A percentile compares a stretch with the other conserved stretches of the same genome.
Conservation (phyloP, 2,329 filamentous ascomycete genomes). For the Metarhizium robertsii region DNA sequence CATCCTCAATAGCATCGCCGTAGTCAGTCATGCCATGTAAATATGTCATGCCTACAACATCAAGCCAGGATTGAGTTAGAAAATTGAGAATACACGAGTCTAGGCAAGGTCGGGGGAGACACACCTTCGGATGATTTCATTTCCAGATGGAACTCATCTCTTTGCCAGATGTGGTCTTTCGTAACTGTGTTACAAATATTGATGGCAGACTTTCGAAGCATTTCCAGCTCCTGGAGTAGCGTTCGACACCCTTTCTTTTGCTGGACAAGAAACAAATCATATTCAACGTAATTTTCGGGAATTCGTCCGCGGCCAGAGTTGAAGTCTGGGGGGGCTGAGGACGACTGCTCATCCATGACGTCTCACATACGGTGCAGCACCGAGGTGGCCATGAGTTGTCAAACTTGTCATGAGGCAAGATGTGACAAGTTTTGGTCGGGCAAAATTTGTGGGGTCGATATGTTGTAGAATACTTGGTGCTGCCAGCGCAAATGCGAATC, state of each 20-base stretch:
- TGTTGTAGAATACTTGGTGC: too few relatives aligned
- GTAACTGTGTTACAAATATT: slow-evolving; percentile 55
- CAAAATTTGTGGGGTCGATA: too few relatives aligned
- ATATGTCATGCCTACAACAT: slow-evolving; percentile 32
- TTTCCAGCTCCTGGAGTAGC: slow-evolving; percentile 57
- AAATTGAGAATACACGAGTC: not conserved
- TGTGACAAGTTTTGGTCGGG: too few relatives aligned
- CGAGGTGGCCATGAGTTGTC: too few relatives aligned
- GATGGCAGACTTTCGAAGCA: slow-evolving; percentile 59
- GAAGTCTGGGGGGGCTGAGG: not conserved
- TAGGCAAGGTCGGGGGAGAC: slow-evolving; percentile 8
- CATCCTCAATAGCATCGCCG: slow-evolving; percentile 90
- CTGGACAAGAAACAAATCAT: slow-evolving; percentile 66
- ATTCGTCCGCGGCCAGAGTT: slow-evolving; percentile 26
- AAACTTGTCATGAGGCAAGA: too few relatives aligned
- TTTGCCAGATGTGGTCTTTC: slow-evolving; percentile 93
- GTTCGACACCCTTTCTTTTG: slow-evolving; percentile 41
- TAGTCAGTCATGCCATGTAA: slow-evolving; percentile 76
- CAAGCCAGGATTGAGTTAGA: not conserved
- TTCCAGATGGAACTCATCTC: slow-evolving; percentile 68
- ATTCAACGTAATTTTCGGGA: slow-evolving; percentile 79
- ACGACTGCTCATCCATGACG: not conserved
- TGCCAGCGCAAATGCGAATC: too few relatives aligned
- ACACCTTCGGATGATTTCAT: slow-evolving; percentile 49
- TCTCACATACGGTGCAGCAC: not conserved